A percentile compares a stretch with the other conserved stretches of the same genome.
Evolutionary conservation across 202 grass and related monocot genomes (phyloP).

Genomic region (Tripidium arundinaceum): DNA sequence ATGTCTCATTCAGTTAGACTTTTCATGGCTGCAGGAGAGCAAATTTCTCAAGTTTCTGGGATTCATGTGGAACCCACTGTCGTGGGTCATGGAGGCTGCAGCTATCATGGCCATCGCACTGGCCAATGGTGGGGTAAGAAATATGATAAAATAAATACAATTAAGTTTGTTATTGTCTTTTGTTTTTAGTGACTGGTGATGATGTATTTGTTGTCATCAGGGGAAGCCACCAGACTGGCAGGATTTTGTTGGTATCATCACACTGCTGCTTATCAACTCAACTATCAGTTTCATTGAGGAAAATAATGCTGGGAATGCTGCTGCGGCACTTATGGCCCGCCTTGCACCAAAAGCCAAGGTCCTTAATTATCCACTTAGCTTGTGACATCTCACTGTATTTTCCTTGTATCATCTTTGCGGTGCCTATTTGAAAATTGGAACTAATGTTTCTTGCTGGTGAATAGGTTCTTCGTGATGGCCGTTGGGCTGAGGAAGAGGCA

Average conservation of each 20-base stretch:
- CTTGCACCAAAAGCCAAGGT: conserved; percentile 96
- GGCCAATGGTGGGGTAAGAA: conserved; percentile 88
- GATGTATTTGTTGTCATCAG: too few species aligned
- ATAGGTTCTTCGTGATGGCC: conserved; percentile 58
- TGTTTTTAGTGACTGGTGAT: too few species aligned
- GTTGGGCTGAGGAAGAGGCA: conserved; percentile 67
- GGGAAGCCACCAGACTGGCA: conserved; percentile 97
- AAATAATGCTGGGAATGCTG: conserved; percentile 97
- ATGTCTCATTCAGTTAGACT: background rate
- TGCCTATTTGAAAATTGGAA: too few species aligned
- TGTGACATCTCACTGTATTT: too few species aligned
- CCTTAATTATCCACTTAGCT: too few species aligned
- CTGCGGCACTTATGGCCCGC: conserved; percentile 90
- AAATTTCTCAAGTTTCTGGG: conserved; percentile 91
- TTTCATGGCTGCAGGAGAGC: conserved; percentile 66
- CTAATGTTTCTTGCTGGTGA: too few species aligned
- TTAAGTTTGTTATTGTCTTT: too few species aligned
- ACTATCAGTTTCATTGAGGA: conserved; percentile 99
- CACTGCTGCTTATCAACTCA: conserved; percentile 85
- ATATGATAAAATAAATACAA: too few species aligned
- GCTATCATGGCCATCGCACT: conserved; percentile 96
- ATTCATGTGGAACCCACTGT: conserved; percentile 99
- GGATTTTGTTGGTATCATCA: conserved; percentile 88
- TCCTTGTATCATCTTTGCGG: too few species aligned
- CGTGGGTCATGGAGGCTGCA: conserved; percentile 96